phyloP scores from a whole-genome alignment of 805 yeast genomes.

The Metschnikowia aberdeeniae region DNA sequence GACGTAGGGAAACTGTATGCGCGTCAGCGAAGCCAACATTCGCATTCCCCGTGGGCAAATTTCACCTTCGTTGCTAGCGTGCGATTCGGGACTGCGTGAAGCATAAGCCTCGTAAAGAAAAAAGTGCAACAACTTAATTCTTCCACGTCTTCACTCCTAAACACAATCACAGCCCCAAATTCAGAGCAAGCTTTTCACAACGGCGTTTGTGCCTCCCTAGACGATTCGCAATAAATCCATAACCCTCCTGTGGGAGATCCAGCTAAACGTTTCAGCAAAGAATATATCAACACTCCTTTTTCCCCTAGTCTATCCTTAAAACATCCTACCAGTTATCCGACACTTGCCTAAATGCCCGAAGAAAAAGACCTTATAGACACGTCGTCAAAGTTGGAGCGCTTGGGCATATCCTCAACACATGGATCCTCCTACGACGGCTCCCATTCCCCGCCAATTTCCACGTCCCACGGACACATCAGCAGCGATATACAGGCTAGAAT shows the following conservation, averaged over 20 bases:
- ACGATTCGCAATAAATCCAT: not conserved
- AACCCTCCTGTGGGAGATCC: not conserved
- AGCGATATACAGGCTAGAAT: conserved; percentile 85
- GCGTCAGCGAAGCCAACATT: too few species aligned
- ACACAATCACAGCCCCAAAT: not conserved
- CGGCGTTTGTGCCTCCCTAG: not conserved
- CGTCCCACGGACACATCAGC: conserved; percentile 34
- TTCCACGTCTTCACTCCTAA: not conserved
- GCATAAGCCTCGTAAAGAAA: conserved; percentile 5
- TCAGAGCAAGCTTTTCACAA: not conserved
- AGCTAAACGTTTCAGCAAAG: not conserved
- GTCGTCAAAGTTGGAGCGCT: conserved; percentile 13
- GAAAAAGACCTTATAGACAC: conserved; percentile 13
- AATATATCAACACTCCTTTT: not conserved
- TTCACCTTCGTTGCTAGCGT: not conserved
- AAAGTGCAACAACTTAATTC: conserved; percentile 1
- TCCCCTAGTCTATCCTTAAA: not conserved
- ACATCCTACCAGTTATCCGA: not conserved
- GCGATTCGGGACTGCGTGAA: conserved; percentile 3
- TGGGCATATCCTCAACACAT: conserved; percentile 13
- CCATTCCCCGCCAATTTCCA: conserved; percentile 17
- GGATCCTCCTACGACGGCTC: conserved; percentile 15
- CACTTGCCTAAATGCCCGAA: conserved; percentile 8
- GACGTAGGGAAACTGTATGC: too few species aligned
- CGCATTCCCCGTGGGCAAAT: too few species aligned